phyloP scores from a whole-genome alignment of 345 rosid species.

The Hypericum androsaemum region DNA sequence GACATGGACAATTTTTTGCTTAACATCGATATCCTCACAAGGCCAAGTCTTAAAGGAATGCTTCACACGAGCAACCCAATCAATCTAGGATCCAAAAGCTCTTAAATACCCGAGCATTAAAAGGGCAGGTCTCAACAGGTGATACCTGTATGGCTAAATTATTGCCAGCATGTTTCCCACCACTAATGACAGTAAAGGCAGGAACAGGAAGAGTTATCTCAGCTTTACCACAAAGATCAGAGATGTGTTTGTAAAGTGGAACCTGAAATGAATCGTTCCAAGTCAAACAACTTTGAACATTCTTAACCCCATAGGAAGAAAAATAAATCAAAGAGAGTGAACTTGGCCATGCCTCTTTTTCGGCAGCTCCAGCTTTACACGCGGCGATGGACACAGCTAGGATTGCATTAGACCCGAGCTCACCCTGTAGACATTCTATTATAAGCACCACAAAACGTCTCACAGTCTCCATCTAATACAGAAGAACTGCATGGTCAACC shows the following conservation, averaged over 20 bases:
- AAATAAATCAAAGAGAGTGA: not conserved
- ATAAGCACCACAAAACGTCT: constrained; percentile 5
- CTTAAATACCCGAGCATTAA: too few relatives aligned
- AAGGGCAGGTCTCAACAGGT: too few relatives aligned
- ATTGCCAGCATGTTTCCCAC: constrained; percentile 88
- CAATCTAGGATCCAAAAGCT: too few relatives aligned
- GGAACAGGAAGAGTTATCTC: constrained; percentile 74
- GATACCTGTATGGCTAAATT: constrained; percentile 69
- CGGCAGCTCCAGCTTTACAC: constrained; percentile 99
- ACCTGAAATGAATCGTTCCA: constrained; percentile 34
- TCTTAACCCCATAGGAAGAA: not conserved
- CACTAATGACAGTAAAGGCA: constrained; percentile 84
- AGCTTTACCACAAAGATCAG: constrained; percentile 72
- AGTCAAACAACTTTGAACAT: constrained; percentile 3
- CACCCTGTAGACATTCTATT: constrained; percentile 36
- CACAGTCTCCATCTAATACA: too few relatives aligned
- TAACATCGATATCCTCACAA: too few relatives aligned
- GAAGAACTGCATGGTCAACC: constrained; percentile 3
- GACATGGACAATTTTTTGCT: too few relatives aligned
- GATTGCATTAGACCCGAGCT: constrained; percentile 90
- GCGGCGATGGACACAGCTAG: constrained; percentile 96
- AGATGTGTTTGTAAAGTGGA: constrained; percentile 81
- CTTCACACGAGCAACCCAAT: too few relatives aligned
- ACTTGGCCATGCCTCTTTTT: constrained; percentile 56
- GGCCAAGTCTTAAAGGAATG: too few relatives aligned